Evolutionary conservation across 495 filamentous ascomycete genomes (phyloP), one percentile per base, ranked within the genome.

Genomic region (Alectoria sarmentosa): DNA sequence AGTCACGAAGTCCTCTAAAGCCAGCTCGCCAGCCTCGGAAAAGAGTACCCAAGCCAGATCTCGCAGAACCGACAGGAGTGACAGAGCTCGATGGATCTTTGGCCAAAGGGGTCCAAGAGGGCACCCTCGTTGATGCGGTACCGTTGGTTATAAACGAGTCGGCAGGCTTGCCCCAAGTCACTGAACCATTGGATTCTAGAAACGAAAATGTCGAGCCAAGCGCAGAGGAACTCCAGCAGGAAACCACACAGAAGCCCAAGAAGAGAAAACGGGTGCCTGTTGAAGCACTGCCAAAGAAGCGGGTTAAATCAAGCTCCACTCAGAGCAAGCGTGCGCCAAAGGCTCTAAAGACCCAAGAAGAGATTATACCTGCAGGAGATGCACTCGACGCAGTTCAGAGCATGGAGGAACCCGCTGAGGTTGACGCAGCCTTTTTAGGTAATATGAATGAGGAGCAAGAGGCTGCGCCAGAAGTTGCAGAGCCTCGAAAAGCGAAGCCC

Each of bases 251-350:
- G 14, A 56, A 7, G 14, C 15, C 23, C 3, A 48, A 39, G 5
- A 58, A 62, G 60, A 66, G 62, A 34, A 64, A 64, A 30, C 42
- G 37, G 19, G 32, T 30, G 1, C 36, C 28, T 52, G 30, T 49
- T 0, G 54, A 32, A 38, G 42, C 19, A 14, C 42, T 62, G 36
- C 52, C 65, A 66, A 59, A 39, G 41, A 66, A 63, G 28, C 62
- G 39, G 17, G 26, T 11, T 32, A 64, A 64, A 42, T 19, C 52
- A 14, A 32, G 2, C 52, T 55, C 52, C 17, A 34, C 28, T 32
- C 49, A 21, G 49, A 54, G 26, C 30, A 21, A 21, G 30, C 52
- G 17, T 1, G 52, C 30, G 52, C 52, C 52, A 55, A 55, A 55
- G 52, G 30, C 30, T 34, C 8, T 54, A 13, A 44, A 56, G 56